Evolutionary conservation across 805 yeast genomes (phyloP).

Genomic region (Komagataella ulmi): DNA sequence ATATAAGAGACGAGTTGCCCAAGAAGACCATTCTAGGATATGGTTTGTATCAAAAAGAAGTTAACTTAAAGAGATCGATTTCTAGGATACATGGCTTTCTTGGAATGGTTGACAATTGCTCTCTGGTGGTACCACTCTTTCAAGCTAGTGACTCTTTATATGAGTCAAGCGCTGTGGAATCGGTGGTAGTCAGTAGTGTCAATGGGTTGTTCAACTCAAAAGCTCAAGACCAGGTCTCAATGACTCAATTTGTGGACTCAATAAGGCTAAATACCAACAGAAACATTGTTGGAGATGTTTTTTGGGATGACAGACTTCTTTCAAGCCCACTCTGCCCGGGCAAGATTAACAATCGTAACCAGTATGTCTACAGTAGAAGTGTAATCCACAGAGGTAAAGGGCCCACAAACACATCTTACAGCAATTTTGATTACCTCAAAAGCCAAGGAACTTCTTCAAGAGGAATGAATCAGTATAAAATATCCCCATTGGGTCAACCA

Average conservation of each 20-base stretch:
- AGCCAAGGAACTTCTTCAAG: neutral
- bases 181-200: neutral
- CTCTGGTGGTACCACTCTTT: conserved; percentile 28
- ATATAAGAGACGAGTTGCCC: conserved; percentile 55
- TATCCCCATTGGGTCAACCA: neutral
- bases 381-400: neutral
- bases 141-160: neutral
- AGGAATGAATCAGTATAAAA: neutral
- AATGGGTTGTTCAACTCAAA: neutral
- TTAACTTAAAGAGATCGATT: conserved; percentile 8
- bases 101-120: conserved; percentile 30
- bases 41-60: conserved; percentile 21
- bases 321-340: neutral
- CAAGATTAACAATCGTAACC: neutral
- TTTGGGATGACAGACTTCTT: neutral
- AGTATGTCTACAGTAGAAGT: neutral
- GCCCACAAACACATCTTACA: neutral
- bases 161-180: neutral
- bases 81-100: conserved; percentile 7
- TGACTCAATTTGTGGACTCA: neutral
- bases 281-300: neutral
- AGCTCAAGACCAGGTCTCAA: neutral
- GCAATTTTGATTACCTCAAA: neutral
- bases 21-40: conserved; percentile 33
- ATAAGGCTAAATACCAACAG: neutral